Evolutionary conservation across 148 eudicot species (phyloP).

Genomic region (Diospyros kaki): DNA sequence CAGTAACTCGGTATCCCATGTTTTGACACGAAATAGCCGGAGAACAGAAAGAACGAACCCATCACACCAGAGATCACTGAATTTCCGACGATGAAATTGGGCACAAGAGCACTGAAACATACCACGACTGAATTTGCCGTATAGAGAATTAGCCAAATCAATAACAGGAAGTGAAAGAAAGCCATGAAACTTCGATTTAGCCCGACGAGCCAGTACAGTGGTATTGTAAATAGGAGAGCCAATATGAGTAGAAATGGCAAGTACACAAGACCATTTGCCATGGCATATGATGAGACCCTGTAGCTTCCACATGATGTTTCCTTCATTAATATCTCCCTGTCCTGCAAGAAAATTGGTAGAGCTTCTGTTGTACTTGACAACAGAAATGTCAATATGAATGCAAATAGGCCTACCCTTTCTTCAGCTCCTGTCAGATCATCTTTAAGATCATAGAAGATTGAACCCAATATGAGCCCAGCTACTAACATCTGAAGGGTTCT

Average conservation of each 20-base stretch:
- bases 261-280: slow-evolving; percentile 88
- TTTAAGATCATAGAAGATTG: slow-evolving; percentile 69
- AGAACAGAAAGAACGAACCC: slow-evolving; percentile 92
- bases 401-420: slow-evolving; percentile 89
- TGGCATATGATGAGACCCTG: slow-evolving; percentile 79
- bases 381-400: slow-evolving; percentile 81
- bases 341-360: slow-evolving; percentile 87
- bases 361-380: slow-evolving; percentile 85
- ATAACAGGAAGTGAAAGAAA: slow-evolving; percentile 59
- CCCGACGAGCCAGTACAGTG: slow-evolving; percentile 90
- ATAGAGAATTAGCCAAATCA: slow-evolving; percentile 90
- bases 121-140: slow-evolving; percentile 94
- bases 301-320: slow-evolving; percentile 92
- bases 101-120: slow-evolving; percentile 89
- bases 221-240: slow-evolving; percentile 62
- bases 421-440: slow-evolving; percentile 65
- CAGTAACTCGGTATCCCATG: slow-evolving; percentile 78
- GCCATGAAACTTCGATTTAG: slow-evolving; percentile 52
- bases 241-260: slow-evolving; percentile 72
- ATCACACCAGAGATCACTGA: slow-evolving; percentile 81
- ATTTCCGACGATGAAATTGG: slow-evolving; percentile 92
- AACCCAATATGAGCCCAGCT: slow-evolving; percentile 77
- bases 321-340: slow-evolving; percentile 88
- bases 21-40: slow-evolving; percentile 92
- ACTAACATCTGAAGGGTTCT: slow-evolving; percentile 72